Percentiles rank a stretch among this genome's conserved stretches.
Conservation (phyloP, 345 rosid genomes). For the Citrus cavaleriei region DNA sequence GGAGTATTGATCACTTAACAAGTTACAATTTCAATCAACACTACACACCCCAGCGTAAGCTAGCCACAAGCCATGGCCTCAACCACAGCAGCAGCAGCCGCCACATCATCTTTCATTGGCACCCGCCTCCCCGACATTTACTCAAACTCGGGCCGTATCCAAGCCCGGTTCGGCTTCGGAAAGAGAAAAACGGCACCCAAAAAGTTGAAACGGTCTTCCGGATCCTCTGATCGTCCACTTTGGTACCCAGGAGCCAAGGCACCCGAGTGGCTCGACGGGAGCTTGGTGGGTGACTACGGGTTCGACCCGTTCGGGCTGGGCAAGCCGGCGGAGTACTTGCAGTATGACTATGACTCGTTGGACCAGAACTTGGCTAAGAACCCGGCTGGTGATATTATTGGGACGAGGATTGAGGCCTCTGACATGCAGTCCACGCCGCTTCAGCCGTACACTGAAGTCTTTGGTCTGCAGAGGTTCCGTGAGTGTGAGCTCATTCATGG, state of each 20-base stretch:
- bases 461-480: slow-evolving; percentile 71
- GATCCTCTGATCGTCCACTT: slow-evolving; percentile 41
- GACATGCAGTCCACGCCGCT: slow-evolving; percentile 65
- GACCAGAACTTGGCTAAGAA: slow-evolving; percentile 79
- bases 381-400: slow-evolving; percentile 48
- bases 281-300: slow-evolving; percentile 70
- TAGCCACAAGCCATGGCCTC: slow-evolving; percentile 42
- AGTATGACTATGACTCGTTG: slow-evolving; percentile 64
- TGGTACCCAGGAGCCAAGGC: slow-evolving; percentile 76
- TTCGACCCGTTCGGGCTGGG: slow-evolving; percentile 77
- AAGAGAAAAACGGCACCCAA: slow-evolving; percentile 37
- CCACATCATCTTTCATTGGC: slow-evolving; percentile 57
- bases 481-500: slow-evolving; percentile 83
- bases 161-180: slow-evolving; percentile 58
- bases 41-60: neutral
- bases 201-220: slow-evolving; percentile 23
- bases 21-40: neutral
- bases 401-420: slow-evolving; percentile 42
- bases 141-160: slow-evolving; percentile 39
- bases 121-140: slow-evolving; percentile 44
- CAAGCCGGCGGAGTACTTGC: slow-evolving; percentile 71
- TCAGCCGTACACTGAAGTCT: slow-evolving; percentile 73
- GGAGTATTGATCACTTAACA: neutral
- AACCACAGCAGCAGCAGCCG: slow-evolving; percentile 54
- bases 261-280: slow-evolving; percentile 64